Conservation (phyloP, 1,139 yeast species). For the Geotrichum klebahnii region DNA sequence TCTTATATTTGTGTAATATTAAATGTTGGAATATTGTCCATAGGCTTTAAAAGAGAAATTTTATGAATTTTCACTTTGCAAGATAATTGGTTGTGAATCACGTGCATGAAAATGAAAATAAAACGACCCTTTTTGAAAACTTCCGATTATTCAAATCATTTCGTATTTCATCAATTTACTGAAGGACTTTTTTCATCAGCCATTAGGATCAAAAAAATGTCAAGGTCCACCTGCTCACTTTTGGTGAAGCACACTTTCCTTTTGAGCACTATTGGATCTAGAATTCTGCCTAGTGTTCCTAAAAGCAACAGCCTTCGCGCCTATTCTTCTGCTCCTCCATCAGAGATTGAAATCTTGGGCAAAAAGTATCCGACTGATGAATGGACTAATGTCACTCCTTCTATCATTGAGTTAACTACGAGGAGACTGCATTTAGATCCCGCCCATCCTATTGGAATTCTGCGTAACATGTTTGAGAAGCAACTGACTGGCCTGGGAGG, state of each 20-base stretch:
- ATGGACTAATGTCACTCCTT: constrained; percentile 82
- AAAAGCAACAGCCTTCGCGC: neutral
- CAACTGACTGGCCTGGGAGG: constrained; percentile 59
- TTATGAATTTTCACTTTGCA: too few species aligned
- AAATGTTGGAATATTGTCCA: too few species aligned
- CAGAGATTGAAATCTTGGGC: constrained; percentile 43
- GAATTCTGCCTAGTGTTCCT: neutral
- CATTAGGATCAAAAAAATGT: neutral
- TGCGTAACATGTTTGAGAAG: constrained; percentile 66
- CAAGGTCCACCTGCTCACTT: neutral
- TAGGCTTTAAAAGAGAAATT: too few species aligned
- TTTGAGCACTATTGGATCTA: neutral
- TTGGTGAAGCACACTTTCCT: neutral
- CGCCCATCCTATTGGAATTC: constrained; percentile 84
- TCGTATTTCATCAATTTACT: too few species aligned
- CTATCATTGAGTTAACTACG: constrained; percentile 64
- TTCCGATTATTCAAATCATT: too few species aligned
- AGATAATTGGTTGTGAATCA: too few species aligned
- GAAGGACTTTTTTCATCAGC: neutral
- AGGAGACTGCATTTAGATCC: constrained; percentile 69
- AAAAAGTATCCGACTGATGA: constrained; percentile 58
- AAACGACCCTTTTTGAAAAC: too few species aligned
- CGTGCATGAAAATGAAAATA: too few species aligned
- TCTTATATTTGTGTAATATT: too few species aligned
- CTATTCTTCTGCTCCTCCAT: neutral